Evolutionary conservation across 2,329 filamentous ascomycete species (phyloP).

Genomic region (Leptographium flavum): DNA sequence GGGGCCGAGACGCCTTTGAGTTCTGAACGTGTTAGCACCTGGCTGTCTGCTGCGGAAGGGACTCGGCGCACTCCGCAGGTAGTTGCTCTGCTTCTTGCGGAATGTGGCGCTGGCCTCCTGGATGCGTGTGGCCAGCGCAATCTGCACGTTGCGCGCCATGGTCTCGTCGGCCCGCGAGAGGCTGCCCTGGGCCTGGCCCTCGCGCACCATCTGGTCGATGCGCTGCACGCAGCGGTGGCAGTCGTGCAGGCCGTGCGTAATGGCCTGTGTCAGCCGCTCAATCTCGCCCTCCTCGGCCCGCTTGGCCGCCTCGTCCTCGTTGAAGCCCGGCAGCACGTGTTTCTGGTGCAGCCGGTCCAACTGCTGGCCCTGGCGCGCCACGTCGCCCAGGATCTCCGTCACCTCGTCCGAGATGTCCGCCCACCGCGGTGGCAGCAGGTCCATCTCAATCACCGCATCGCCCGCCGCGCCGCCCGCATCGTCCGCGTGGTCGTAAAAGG

Average conservation of each 20-base stretch:
- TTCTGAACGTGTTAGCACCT: too few species aligned
- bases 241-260: constrained; percentile 77
- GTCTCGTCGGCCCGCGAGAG: constrained; percentile 76
- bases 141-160: constrained; percentile 94
- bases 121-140: constrained; percentile 73
- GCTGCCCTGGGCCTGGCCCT: constrained; percentile 57
- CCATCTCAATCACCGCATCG: constrained; percentile 96
- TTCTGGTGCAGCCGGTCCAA: constrained; percentile 93
- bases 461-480: constrained; percentile 43
- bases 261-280: constrained; percentile 75
- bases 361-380: constrained; percentile 68
- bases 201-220: constrained; percentile 75
- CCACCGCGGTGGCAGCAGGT: constrained; percentile 87
- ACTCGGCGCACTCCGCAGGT: constrained; percentile 72
- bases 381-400: constrained; percentile 63
- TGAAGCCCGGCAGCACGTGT: constrained; percentile 89
- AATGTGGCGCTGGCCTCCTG: constrained; percentile 88
- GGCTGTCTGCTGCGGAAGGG: too few species aligned
- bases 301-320: constrained; percentile 75
- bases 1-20: constrained; percentile 52
- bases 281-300: constrained; percentile 79
- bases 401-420: constrained; percentile 92
- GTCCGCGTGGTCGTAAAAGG: constrained; percentile 58
- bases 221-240: constrained; percentile 82
- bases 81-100: constrained; percentile 92